Conservation (phyloP, 768 basidiomycete genomes). For the Russula lepida region DNA sequence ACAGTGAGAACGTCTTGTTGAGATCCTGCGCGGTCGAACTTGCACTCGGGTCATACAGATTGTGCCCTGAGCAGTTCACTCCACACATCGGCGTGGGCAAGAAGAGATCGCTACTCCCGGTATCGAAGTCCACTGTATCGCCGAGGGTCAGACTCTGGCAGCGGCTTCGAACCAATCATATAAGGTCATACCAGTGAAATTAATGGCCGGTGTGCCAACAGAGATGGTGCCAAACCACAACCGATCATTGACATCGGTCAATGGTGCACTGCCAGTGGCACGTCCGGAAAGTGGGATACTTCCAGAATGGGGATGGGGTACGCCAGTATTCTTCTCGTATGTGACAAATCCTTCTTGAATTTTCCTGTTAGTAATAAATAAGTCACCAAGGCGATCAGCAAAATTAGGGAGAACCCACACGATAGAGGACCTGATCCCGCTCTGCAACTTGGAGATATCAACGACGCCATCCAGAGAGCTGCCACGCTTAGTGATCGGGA, state of each 20-base stretch:
- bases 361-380: slow-evolving; percentile 7
- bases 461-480: not conserved
- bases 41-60: not conserved
- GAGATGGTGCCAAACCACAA: slow-evolving; percentile 19
- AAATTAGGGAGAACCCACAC: not conserved
- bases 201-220: slow-evolving; percentile 17
- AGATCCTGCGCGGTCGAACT: slow-evolving; percentile 23
- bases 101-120: slow-evolving; percentile 27
- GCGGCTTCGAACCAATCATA: not conserved
- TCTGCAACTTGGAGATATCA: not conserved
- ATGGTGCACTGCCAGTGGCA: not conserved
- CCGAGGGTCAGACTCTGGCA: no score
- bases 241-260: not conserved
- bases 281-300: not conserved
- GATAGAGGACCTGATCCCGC: not conserved
- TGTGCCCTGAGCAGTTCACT: slow-evolving; percentile 24
- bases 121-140: slow-evolving; percentile 35
- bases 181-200: slow-evolving; percentile 5
- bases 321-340: slow-evolving; percentile 16
- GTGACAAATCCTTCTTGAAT: slow-evolving; percentile 5
- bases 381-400: not conserved
- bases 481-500: slow-evolving; percentile 6
- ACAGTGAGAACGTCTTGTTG: slow-evolving; percentile 26
- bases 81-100: slow-evolving; percentile 29
- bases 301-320: slow-evolving; percentile 1